Base-by-base conservation (phyloP, 23 red algal genomes). In the Gracilaria domingensis region DNA sequence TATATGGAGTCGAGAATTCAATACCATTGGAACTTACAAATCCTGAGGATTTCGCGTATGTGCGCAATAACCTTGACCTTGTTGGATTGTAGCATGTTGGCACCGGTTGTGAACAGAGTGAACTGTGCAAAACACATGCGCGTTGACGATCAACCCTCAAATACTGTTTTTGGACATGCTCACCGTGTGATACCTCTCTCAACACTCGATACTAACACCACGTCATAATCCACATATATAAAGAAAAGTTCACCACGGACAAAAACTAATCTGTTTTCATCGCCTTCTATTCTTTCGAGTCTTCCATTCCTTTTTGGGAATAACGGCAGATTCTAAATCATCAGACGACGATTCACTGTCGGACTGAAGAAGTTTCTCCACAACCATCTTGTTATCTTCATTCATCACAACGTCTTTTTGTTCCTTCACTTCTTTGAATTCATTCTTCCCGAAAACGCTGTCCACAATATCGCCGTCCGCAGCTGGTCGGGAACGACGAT, bases 11-110 rank as follows among this genome's bases (percentile, higher is more conserved):
- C 11, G 83, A 79, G 25, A 38, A 86, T 66, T 55, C 92, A 30
- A 88, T 98, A 66, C 95, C 95, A 26, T 75, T 98, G 54, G 95
- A 98, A 84, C 86, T 98, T 29, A 98, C 95, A 55, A 93, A 98
- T 60, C 95, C 95, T 5, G 95, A 93, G 42, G 95, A 98, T 66
- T 86, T 98, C 77, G 95, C 92, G 26, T 94, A 90, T 54, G 91
- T 98, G 21, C 92, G 90, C 69, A 98, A 91, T 44, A 93, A 98
- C 66, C 95, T 98, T 33, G 85, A 88, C 49, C 87, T 85, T 29
- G 95, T 98, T 40, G 95, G 95, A 32, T 60, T 98, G 70, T 98
- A 88, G 64, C 51, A 20, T 18, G 6, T 55, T 18, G 51, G 9
- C 1, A 55, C 51, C 51, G 51, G 18, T 55, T 55, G 51, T 55